phyloP scores from a whole-genome alignment of 1,284 basidiomycete genomes.

The Tilletia horrida region DNA sequence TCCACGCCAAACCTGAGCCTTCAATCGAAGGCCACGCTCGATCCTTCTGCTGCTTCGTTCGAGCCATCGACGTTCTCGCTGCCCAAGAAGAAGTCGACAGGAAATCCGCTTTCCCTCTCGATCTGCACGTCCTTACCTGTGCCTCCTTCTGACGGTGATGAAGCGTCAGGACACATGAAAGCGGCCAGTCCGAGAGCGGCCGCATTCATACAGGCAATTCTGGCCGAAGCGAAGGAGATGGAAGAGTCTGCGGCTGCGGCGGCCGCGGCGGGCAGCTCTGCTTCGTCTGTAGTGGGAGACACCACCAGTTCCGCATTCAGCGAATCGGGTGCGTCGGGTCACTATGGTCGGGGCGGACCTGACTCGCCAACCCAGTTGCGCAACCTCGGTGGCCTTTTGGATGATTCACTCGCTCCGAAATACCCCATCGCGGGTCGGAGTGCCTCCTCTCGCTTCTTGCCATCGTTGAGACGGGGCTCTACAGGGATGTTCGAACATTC shows the following conservation, averaged over 20 bases:
- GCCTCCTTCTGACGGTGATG: not conserved
- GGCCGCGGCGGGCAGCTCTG: not conserved
- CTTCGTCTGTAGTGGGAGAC: not conserved
- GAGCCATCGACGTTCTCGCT: not conserved
- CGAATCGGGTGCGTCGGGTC: not conserved
- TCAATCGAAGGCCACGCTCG: not conserved
- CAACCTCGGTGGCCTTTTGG: constrained; percentile 5
- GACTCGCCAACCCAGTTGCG: constrained; percentile 9
- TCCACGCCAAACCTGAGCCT: not conserved
- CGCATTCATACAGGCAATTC: constrained; percentile 10
- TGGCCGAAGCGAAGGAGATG: constrained; percentile 3
- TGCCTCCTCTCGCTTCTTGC: not conserved
- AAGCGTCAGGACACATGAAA: not conserved
- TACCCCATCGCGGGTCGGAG: not conserved
- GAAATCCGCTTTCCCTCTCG: not conserved
- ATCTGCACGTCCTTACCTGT: constrained; percentile 7
- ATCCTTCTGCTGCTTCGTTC: not conserved
- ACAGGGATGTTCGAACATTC: constrained; percentile 3
- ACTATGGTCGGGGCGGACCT: not conserved
- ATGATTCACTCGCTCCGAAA: constrained; percentile 7
- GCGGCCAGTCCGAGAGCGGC: constrained; percentile 3
- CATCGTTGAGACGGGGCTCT: constrained; percentile 1
- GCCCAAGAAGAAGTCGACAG: constrained; percentile 1
- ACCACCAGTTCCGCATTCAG: not conserved
- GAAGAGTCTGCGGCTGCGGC: not conserved